Evolutionary conservation across 2,329 filamentous ascomycete species (phyloP).

Genomic region (Phialophora expanda): DNA sequence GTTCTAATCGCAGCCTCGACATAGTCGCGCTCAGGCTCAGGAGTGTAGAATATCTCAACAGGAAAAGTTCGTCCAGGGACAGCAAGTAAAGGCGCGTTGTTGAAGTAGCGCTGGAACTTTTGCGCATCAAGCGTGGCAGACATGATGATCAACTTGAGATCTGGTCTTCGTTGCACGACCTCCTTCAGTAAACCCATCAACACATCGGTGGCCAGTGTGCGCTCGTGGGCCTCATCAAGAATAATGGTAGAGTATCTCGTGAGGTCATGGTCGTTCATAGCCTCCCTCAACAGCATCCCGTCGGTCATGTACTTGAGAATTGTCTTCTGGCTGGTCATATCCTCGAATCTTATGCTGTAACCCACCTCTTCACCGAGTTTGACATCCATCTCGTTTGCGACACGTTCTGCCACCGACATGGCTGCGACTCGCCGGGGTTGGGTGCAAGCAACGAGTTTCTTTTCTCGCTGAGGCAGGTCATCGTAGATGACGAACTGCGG

Average conservation of each 20-base stretch:
- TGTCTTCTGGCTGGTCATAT: constrained; percentile 85
- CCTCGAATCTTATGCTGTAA: constrained; percentile 99
- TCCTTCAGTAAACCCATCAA: constrained; percentile 96
- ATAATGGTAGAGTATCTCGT: constrained; percentile 96
- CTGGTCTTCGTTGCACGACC: constrained; percentile 77
- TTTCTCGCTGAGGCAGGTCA: constrained; percentile 82
- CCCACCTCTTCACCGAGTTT: constrained; percentile 91
- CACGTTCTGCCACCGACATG: constrained; percentile 98
- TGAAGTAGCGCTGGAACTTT: constrained; percentile 98
- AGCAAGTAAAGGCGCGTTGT: constrained; percentile 87
- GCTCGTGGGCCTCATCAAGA: constrained; percentile 96
- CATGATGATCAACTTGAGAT: constrained; percentile 99
- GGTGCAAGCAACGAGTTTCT: constrained; percentile 94
- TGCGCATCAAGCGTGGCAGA: constrained; percentile 96
- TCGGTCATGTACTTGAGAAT: constrained; percentile 99
- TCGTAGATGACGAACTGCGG: constrained; percentile 98
- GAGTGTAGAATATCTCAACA: constrained; percentile 98
- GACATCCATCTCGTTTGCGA: constrained; percentile 95
- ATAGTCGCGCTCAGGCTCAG: constrained; percentile 94
- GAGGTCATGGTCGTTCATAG: constrained; percentile 93
- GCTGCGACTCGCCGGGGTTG: constrained; percentile 97
- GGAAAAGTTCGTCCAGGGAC: constrained; percentile 95
- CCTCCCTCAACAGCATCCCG: constrained; percentile 95
- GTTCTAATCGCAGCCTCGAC: constrained; percentile 94
- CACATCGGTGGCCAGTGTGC: constrained; percentile 95